phyloP scores from a whole-genome alignment of 768 basidiomycete species.

The Lenzites betulinus region DNA sequence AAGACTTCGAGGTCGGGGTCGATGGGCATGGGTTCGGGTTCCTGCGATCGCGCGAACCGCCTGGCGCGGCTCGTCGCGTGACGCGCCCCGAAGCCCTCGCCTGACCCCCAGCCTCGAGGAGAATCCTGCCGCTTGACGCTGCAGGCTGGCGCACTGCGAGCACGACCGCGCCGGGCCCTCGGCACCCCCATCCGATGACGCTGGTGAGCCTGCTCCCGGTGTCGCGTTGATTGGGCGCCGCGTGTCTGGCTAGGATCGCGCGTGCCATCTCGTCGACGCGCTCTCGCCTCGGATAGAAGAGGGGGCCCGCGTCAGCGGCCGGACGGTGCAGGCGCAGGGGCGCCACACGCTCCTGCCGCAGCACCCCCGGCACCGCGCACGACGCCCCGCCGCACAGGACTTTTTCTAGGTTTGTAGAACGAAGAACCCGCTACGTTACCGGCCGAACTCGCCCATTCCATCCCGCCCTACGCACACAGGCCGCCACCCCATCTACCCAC shows the following conservation, averaged over 20 bases:
- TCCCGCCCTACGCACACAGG: not conserved
- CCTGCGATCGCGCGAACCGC: conserved; percentile 38
- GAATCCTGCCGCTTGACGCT: conserved; percentile 41
- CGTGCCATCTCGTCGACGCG: conserved; percentile 17
- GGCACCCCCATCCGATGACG: conserved; percentile 36
- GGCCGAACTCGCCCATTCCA: conserved; percentile 19
- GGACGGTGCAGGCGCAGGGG: not conserved
- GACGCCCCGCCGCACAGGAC: conserved; percentile 6
- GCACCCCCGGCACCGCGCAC: not conserved
- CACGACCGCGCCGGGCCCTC: not conserved
- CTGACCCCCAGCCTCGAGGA: conserved; percentile 23
- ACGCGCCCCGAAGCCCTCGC: conserved; percentile 15
- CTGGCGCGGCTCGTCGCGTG: conserved; percentile 31
- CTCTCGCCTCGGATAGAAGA: conserved; percentile 5
- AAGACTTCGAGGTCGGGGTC: conserved; percentile 29
- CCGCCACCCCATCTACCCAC: not conserved
- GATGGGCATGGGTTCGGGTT: conserved; percentile 32
- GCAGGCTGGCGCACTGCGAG: conserved; percentile 38
- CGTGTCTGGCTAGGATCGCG: conserved; percentile 3
- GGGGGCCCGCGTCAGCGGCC: not conserved
- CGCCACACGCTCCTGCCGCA: conserved; percentile 6
- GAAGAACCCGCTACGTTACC: conserved; percentile 23
- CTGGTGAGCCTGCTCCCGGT: conserved; percentile 28
- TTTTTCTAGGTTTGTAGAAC: conserved; percentile 22
- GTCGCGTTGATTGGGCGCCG: conserved; percentile 45